Evolutionary conservation across 2,329 filamentous ascomycete genomes (phyloP).

Genomic region (Iodosphaeria phyllophila): DNA sequence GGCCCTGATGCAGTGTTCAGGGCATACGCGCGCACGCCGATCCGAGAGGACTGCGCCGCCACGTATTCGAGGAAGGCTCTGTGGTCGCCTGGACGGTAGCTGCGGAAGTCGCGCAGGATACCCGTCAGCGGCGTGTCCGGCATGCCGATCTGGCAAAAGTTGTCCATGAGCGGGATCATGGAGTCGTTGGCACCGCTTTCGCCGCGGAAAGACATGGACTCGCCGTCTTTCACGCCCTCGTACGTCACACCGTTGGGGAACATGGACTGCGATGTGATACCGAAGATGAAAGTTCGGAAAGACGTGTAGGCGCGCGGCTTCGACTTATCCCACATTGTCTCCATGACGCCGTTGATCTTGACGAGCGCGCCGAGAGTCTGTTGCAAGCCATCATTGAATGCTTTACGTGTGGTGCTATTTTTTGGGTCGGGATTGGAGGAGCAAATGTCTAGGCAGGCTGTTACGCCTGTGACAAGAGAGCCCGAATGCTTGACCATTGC

Average conservation of each 20-base stretch:
- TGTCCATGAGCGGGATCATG: conserved; percentile 83
- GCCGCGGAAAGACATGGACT: conserved; percentile 60
- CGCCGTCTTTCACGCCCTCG: conserved; percentile 53
- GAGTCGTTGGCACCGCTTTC: conserved; percentile 89
- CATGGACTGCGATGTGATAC: conserved; percentile 85
- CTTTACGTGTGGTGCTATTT: conserved; percentile 18
- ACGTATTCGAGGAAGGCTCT: conserved; percentile 68
- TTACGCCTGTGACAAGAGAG: conserved; percentile 53
- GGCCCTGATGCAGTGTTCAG: conserved; percentile 17
- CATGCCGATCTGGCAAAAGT: conserved; percentile 73
- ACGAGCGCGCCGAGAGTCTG: conserved; percentile 43
- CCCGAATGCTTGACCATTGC: conserved; percentile 87
- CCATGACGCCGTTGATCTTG: conserved; percentile 65
- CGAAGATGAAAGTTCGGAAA: conserved; percentile 94
- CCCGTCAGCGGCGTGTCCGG: conserved; percentile 74
- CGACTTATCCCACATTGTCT: conserved; percentile 81
- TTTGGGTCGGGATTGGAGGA: no score
- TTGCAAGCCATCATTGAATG: conserved; percentile 45
- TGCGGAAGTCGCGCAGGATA: conserved; percentile 74
- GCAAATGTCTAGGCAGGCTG: conserved; percentile 53
- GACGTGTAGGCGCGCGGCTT: conserved; percentile 69
- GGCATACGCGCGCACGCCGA: conserved; percentile 40
- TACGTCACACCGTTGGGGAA: conserved; percentile 86
- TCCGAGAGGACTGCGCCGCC: conserved; percentile 23
- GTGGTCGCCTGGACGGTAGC: conserved; percentile 79